A percentile compares a stretch with the other conserved stretches of the same genome.
These are phyloP conservation scores for Sugiyamaella japonica DNA, from an alignment of 1,139 yeast genomes.

Conservation along the genomic window DNA sequence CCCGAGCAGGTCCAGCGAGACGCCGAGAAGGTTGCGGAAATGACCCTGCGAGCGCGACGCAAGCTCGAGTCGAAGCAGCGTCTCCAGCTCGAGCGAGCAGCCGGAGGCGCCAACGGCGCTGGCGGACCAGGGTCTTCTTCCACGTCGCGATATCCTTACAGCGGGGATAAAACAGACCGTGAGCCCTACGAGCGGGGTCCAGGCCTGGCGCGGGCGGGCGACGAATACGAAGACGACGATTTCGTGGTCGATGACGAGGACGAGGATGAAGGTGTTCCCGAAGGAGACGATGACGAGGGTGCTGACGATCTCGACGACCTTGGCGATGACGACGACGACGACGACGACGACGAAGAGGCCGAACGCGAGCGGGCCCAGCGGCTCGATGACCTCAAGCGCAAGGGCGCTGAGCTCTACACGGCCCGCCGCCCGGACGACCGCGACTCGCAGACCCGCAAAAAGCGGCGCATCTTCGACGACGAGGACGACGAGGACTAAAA, in stretches of 20 bases:
- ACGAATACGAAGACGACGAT: conserved; percentile 56
- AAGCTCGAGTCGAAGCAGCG: conserved; percentile 55
- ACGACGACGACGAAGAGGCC: conserved; percentile 49
- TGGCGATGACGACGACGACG: conserved; percentile 41
- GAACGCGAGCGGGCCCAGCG: conserved; percentile 64
- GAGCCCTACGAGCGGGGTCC: conserved; percentile 34
- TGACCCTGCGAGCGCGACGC: conserved; percentile 44
- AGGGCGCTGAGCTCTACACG: conserved; percentile 53
- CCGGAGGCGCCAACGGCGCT: conserved; percentile 34
- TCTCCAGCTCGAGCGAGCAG: conserved; percentile 67
- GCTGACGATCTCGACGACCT: conserved; percentile 47
- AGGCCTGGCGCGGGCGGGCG: conserved; percentile 37
- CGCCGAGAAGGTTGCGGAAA: conserved; percentile 72
- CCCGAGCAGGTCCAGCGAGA: conserved; percentile 82
- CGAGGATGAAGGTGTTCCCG: conserved; percentile 47
- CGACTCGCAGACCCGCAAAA: conserved; percentile 32
- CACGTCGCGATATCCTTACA: conserved; percentile 22
- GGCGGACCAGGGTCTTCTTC: conserved; percentile 17
- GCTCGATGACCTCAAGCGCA: conserved; percentile 58
- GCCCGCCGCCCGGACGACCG: conserved; percentile 31
- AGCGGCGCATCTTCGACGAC: conserved; percentile 48
- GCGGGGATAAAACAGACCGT: conserved; percentile 36
- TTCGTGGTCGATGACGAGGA: conserved; percentile 53
- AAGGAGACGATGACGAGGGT: conserved; percentile 47
- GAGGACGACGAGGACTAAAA: conserved; percentile 49